A percentile compares a stretch with the other conserved stretches of the same genome.
Conservation (phyloP, 805 yeast species). For the Teunomyces stri region DNA sequence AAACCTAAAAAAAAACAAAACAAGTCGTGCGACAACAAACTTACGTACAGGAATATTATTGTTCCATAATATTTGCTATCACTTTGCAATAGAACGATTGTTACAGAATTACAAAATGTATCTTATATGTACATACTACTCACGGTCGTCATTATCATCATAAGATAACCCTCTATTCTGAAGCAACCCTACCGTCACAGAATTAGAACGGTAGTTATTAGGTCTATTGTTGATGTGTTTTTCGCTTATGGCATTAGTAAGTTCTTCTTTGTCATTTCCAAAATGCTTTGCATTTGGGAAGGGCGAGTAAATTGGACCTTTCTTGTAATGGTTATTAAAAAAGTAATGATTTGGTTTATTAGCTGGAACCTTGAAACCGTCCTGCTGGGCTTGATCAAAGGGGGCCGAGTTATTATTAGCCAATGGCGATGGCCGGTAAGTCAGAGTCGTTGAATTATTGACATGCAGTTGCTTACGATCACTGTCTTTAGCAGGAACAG, state of each 20-base stretch:
- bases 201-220: slow-evolving; percentile 33
- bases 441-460: neutral
- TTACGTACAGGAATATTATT: neutral
- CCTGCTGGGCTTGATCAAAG: neutral
- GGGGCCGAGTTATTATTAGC: neutral
- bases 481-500: neutral
- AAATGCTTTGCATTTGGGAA: slow-evolving; percentile 41
- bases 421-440: neutral
- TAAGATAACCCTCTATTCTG: slow-evolving; percentile 20
- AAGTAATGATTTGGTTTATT: slow-evolving; percentile 15
- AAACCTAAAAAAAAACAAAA: neutral
- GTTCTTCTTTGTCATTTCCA: slow-evolving; percentile 31
- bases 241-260: slow-evolving; percentile 16
- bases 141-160: neutral
- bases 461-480: neutral
- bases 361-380: neutral
- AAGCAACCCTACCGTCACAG: slow-evolving; percentile 39
- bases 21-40: slow-evolving; percentile 1
- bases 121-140: neutral
- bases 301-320: slow-evolving; percentile 42
- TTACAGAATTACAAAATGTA: neutral
- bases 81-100: neutral
- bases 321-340: slow-evolving; percentile 47
- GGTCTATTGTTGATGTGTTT: slow-evolving; percentile 24
- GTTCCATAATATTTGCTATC: too few species aligned